Percentiles rank a stretch among this genome's conserved stretches.
phyloP scores from a whole-genome alignment of 768 basidiomycete genomes.

The Cystofilobasidium macerans region DNA sequence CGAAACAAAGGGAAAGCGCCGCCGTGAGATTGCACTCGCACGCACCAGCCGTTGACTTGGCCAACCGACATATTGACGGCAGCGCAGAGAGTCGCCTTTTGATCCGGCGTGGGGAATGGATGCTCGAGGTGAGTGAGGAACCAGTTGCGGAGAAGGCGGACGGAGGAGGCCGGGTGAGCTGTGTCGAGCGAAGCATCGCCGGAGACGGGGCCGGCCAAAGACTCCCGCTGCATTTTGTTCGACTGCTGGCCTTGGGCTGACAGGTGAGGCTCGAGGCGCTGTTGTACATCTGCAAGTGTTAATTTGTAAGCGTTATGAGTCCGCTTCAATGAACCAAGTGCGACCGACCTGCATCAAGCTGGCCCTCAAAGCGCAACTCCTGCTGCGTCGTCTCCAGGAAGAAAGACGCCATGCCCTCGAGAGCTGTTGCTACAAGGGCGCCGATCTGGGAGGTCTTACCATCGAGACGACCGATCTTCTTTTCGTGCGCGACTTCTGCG shows the following conservation, averaged over 20 bases:
- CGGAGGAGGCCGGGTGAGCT: not conserved
- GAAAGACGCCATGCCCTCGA: not conserved
- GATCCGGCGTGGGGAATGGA: constrained; percentile 9
- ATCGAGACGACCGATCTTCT: not conserved
- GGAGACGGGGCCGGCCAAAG: not conserved
- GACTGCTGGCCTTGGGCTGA: too few species aligned
- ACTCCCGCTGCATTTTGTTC: too few species aligned
- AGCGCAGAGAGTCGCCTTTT: constrained; percentile 3
- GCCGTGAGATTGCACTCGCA: too few species aligned
- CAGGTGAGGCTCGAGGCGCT: too few species aligned
- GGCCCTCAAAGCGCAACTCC: not conserved
- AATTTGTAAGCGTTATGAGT: too few species aligned
- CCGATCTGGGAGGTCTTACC: not conserved
- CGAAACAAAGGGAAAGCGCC: not conserved
- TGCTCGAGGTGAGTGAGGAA: constrained; percentile 12
- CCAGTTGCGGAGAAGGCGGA: constrained; percentile 19
- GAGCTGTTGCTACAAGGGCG: not conserved
- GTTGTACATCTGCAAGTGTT: too few species aligned
- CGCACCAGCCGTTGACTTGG: constrained; percentile 14
- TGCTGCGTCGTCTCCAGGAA: not conserved
- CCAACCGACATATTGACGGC: not conserved
- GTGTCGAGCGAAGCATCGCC: not conserved
- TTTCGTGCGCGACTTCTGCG: not conserved
- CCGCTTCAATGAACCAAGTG: too few species aligned
- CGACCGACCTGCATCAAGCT: too few species aligned